Base-by-base conservation (phyloP, 75 land plant species). In the Selaginella tamariscina region DNA sequence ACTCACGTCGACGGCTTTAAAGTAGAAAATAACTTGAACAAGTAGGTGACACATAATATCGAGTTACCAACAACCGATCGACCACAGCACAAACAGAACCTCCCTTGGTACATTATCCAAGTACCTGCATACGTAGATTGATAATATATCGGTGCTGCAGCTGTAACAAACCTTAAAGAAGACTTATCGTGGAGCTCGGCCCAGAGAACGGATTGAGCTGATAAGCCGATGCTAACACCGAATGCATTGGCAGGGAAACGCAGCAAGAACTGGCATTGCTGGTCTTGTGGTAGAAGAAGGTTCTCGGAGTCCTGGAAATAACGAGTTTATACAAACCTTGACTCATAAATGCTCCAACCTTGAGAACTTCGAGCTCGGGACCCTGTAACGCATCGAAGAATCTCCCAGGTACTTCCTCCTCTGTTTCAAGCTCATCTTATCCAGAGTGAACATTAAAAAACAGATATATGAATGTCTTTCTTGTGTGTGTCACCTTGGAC, bases 1-100 rank as follows among this genome's bases (percentile, higher is more conserved):
- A 72, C 56, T 76, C 78, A 13, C 33, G 49, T 2, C 72, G 55
- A 76, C 75, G 1, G 28, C 54, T 18, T 72, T 18, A 26, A 67
- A 44, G 44, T 59, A 31, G 64, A 73, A 72, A 8, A 76, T 39
- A 49, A 56, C 73, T 59, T 68, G 9, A 27, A 21, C n/a, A n/a
- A 2, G 62, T 59, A 59, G 21, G 62, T n/a, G 18, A 9, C 8
- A n/a, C 5, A 59, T 2, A 59, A 9, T 5, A 59, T 21, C 9
- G 26, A 2, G 26, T 59, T 5, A 27, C 62, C 8, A 59, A 59
- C 23, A 59, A 5, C 49, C 49, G 49, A 39, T 39, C 49, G 49
- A 39, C 49, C 49, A 39, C 49, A 39, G 49, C 49, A 15, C 49
- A 15, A 39, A 39, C 5, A 39, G 49, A 5, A 39, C 49, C 15